These are phyloP conservation scores for Wickerhamomyces sp. DNA, from an alignment of 1,139 yeast species.

Conservation along the genomic window DNA sequence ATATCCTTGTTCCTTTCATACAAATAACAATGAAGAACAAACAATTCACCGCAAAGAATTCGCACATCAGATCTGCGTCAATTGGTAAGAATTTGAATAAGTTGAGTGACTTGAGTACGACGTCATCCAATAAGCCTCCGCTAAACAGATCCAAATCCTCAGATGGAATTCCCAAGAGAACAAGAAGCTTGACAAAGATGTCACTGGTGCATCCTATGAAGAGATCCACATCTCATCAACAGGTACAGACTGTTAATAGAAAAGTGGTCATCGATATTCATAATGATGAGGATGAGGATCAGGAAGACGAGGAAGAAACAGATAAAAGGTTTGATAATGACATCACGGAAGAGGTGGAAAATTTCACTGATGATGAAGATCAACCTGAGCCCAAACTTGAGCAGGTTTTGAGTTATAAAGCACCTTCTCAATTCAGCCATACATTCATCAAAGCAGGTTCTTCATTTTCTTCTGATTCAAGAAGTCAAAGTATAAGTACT, in stretches of 20 bases:
- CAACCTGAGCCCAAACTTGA: neutral
- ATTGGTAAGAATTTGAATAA: slow-evolving; percentile 22
- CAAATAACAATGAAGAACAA: slow-evolving; percentile 16
- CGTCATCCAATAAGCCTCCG: slow-evolving; percentile 12
- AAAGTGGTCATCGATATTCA: slow-evolving; percentile 21
- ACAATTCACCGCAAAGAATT: slow-evolving; percentile 19
- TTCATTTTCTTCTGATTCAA: slow-evolving; percentile 7
- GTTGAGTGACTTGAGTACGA: slow-evolving; percentile 15
- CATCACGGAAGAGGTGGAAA: slow-evolving; percentile 32
- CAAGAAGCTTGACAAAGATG: slow-evolving; percentile 19
- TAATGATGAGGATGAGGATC: slow-evolving; percentile 24
- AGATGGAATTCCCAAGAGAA: slow-evolving; percentile 16
- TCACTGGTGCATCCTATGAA: slow-evolving; percentile 17
- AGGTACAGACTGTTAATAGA: slow-evolving; percentile 5
- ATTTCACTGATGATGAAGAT: slow-evolving; percentile 30
- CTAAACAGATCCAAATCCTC: slow-evolving; percentile 21
- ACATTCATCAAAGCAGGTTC: slow-evolving; percentile 7
- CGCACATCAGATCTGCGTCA: slow-evolving; percentile 22
- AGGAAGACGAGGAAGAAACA: slow-evolving; percentile 22
- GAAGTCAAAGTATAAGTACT: neutral
- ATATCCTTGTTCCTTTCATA: neutral
- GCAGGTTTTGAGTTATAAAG: slow-evolving; percentile 17
- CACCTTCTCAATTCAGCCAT: slow-evolving; percentile 23
- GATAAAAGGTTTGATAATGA: slow-evolving; percentile 28
- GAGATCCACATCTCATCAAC: slow-evolving; percentile 19